Evolutionary conservation across 345 rosid species (phyloP), one percentile per base, ranked within the genome.

Genomic region (Populus nigra): DNA sequence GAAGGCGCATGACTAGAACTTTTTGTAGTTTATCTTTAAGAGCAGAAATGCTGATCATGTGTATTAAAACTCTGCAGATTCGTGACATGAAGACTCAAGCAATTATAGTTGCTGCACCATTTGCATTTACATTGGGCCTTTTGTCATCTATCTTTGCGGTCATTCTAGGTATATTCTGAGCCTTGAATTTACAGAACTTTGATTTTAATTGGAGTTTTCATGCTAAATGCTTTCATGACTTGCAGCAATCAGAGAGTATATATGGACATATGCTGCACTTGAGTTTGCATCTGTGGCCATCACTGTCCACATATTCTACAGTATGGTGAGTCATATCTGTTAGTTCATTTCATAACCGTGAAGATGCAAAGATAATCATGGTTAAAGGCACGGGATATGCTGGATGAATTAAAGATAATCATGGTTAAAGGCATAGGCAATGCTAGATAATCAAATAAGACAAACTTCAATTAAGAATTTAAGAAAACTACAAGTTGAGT

Each of bases 251-350:
- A 88, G 80, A 86, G 97, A 93, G 85, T 93, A 90, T 72, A 87
- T 91, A 85, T 95, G 99, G 98, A 91, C 97, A 15, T 93, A 88
- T 41, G 98, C 97, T 45, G 96, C 98, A 73, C 89, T 93, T 9
- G 97, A 95, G 82, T 95, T 95, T 78, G 96, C 91, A 65, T 87
- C 91, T 33, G 89, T 95, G 68, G 96, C 94, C 45, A 69, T 93
- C 71, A 68, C 53, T 47, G 85, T 89, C 73, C 94, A 93, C 81
- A 35, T 93, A 38, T 76, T 92, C 36, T 95, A 91, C 79, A 71
- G 74, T 43, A 6, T 85, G 79, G 99, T 95, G 62, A 91, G 98
- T 84, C 47, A 76, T 20, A 33, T 15, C 29, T 61, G 4, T 18
- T 3, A 8, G 39, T 15, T 47, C 7, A 35, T 39, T 25, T 16